Base-by-base conservation (phyloP, 2,329 filamentous ascomycete genomes). In the Aureobasidium mangrovei region DNA sequence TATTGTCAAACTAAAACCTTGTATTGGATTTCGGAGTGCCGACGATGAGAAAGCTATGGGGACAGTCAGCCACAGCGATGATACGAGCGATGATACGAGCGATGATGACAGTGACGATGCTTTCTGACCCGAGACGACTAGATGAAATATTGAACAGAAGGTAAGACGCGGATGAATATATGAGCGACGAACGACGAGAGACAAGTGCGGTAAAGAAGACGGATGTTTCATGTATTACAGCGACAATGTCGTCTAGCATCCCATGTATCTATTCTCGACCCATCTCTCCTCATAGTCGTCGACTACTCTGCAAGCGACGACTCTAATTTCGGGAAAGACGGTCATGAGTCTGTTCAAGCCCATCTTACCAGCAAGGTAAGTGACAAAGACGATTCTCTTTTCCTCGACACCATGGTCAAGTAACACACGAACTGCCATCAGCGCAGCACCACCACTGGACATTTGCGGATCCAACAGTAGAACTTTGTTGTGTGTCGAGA, bases 351-450 rank as follows among this genome's bases (percentile, higher is more conserved):
- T 79, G 65, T 93, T 89, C 58, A 97, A 69, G 0, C 91, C 93
- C 62, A 88, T 82, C 60, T 83, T 83, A 7, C 91, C 91, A 3
- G 91, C 91, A 60, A 89, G 86, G 67, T 94, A 96, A 3, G 91
- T 95, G 38, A 95, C 91, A 67, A 97, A 85, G 33, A 96, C 88
- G 60, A 98, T 95, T 60, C 79, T 84, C 43, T 88, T 81, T 65
- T 93, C 84, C 4, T 81, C 74, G 5, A 97, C 91, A 8, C 93
- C 93, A 65, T 97, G 91, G 68, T 98, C 93, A 12, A 95, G 83
- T 52, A 98, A 74, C n/a, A 97, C 88, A 65, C 93, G 86, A 40
- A 97, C 91, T 0, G 93, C 90, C 93, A 98, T 98, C 56, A 98
- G 74, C 4, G 82, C 82, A 9, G 82, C 81, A 35, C 91, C 91